Evolutionary conservation across 148 eudicot species (phyloP), one percentile per base, ranked within the genome.

Genomic region (Tetragonia tetragonoides): DNA sequence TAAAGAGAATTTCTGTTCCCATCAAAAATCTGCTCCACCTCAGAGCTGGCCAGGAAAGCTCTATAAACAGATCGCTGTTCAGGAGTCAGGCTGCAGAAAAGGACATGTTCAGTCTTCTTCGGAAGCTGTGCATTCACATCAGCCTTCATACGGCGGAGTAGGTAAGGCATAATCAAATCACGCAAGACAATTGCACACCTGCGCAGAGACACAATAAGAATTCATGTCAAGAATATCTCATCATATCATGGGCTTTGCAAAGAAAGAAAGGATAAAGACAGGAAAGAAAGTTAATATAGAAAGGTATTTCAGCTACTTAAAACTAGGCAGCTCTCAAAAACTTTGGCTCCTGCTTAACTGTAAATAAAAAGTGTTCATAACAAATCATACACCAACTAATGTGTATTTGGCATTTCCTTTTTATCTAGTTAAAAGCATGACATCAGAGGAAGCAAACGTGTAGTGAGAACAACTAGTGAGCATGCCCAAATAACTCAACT

Each of bases 151-250:
- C 97, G 90, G 12, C 99, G 88, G 34, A 95, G 90, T 51, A 95
- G 94, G 79, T 95, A 95, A 80, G 99, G 99, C 99, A 95, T 89
- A 83, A 95, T 90, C 79, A 95, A 46, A 84, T 95, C 99, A 81
- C 99, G 99, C 80, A 95, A 83, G 73, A 95, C 89, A 76, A 95
- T 97, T 59, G 99, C 99, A 85, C 99, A 95, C 87, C 99, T 95
- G 93, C 65, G 72, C 41, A 63, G 70, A 70, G 66, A 72, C 18
- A 76, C 75, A 44, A 34, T 28, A 77, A 81, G 69, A 18, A 68
- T 62, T 73, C 64, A 78, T 1, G 24, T 18, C 49, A 12, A 59
- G 9, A 59, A 73, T 24, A 37, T 23, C 14, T 47, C 40, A 18
- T 70, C 15, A 40, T 39, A 41, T 9, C 1, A 67, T 46, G 56